Conservation (phyloP, 2,329 filamentous ascomycete genomes). For the Madurella fahalii region DNA sequence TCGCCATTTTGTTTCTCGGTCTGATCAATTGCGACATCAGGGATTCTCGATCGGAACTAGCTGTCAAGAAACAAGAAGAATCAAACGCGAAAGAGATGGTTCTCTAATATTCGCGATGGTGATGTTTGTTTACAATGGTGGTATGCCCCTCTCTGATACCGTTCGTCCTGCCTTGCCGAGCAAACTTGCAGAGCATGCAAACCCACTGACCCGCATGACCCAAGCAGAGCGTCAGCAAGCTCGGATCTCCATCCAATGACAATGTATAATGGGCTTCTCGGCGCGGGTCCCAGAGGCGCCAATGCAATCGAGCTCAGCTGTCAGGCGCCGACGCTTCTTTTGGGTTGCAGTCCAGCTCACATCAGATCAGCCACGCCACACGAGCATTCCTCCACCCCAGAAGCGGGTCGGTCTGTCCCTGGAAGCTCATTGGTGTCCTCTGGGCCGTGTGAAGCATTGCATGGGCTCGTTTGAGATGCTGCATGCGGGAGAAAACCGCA, state of each 20-base stretch:
- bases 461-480: constrained; percentile 20
- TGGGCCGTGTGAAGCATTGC: background rate
- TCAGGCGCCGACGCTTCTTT: constrained; percentile 16
- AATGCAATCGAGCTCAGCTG: constrained; percentile 12
- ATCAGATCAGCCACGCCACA: constrained; percentile 21
- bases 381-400: constrained; percentile 13
- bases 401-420: constrained; percentile 9
- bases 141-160: background rate
- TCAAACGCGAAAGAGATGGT: background rate
- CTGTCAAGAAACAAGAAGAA: background rate
- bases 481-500: constrained; percentile 11
- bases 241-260: constrained; percentile 21
- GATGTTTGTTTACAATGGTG: constrained; percentile 18
- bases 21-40: constrained; percentile 13
- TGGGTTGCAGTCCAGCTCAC: constrained; percentile 21
- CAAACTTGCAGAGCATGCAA: constrained; percentile 4
- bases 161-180: background rate
- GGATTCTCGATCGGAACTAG: constrained; percentile 6
- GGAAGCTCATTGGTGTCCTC: constrained; percentile 3
- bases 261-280: constrained; percentile 6
- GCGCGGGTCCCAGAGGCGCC: constrained; percentile 13
- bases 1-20: constrained; percentile 1
- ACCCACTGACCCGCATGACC: constrained; percentile 19
- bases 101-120: background rate
- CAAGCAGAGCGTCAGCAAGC: constrained; percentile 10